Percentiles rank a stretch among this genome's conserved stretches.
phyloP scores from a whole-genome alignment of 2,329 filamentous ascomycete genomes.

The Microsporum audouinii region DNA sequence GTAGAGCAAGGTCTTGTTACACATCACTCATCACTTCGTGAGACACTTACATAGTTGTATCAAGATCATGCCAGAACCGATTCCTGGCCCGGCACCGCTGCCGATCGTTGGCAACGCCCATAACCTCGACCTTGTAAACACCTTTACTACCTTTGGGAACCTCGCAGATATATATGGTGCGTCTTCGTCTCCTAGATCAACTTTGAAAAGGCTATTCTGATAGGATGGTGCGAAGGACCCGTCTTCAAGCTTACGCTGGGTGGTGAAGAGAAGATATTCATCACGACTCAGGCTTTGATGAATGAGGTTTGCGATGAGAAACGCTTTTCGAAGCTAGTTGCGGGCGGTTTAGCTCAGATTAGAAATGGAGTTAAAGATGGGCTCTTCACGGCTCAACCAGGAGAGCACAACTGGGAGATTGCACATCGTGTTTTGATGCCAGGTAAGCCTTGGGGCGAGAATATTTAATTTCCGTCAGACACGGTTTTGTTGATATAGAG shows the following conservation, averaged over 20 bases:
- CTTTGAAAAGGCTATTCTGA: background rate
- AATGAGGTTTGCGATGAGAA: conserved; percentile 2
- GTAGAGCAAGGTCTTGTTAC: background rate
- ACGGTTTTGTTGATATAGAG: background rate
- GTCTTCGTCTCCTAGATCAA: background rate
- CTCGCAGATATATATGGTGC: background rate
- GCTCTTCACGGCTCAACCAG: background rate
- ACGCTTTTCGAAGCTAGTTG: background rate
- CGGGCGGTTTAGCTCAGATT: background rate
- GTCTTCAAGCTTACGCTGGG: conserved; percentile 1
- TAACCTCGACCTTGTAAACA: conserved; percentile 1
- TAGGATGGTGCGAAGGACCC: background rate
- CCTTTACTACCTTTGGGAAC: background rate
- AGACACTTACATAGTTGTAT: background rate
- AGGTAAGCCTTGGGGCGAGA: background rate
- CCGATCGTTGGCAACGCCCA: background rate
- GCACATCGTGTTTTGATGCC: conserved; percentile 2
- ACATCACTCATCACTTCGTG: background rate
- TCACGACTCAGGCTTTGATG: background rate
- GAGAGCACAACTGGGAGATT: conserved; percentile 3
- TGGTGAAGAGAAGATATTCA: background rate
- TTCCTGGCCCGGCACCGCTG: background rate
- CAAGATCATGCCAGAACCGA: background rate
- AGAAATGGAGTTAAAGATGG: background rate
- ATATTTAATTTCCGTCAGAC: background rate